A percentile compares a stretch with the other conserved stretches of the same genome.
Evolutionary conservation across 2,329 filamentous ascomycete genomes (phyloP).

Genomic region (Fonsecaea pugnacius): DNA sequence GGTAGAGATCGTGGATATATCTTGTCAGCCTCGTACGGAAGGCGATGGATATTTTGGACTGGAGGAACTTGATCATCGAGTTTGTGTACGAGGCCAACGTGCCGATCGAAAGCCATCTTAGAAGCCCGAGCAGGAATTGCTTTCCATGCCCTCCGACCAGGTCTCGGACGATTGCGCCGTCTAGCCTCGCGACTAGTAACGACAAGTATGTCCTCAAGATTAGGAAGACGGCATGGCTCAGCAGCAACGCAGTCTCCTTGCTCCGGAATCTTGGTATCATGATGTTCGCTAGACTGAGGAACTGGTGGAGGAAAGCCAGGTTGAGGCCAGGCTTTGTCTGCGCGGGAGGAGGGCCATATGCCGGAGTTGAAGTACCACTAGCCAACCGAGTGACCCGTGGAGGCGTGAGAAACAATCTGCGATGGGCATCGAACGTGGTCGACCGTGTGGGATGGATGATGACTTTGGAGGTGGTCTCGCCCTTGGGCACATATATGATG

Average conservation of each 20-base stretch:
- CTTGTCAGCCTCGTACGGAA: slow-evolving; percentile 92
- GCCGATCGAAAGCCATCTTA: slow-evolving; percentile 94
- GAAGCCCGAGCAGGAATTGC: slow-evolving; percentile 82
- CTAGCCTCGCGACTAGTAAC: slow-evolving; percentile 85
- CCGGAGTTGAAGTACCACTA: slow-evolving; percentile 63
- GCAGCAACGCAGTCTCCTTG: slow-evolving; percentile 87
- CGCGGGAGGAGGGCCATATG: slow-evolving; percentile 71
- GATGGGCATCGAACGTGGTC: slow-evolving; percentile 94
- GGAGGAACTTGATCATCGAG: slow-evolving; percentile 97
- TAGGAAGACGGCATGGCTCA: slow-evolving; percentile 87
- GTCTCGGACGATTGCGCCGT: slow-evolving; percentile 95
- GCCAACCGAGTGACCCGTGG: slow-evolving; percentile 78
- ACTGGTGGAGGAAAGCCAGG: slow-evolving; percentile 94
- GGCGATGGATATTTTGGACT: slow-evolving; percentile 96
- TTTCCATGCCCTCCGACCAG: slow-evolving; percentile 93
- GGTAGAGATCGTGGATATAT: slow-evolving; percentile 96
- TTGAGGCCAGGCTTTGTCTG: slow-evolving; percentile 95
- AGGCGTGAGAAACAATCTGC: slow-evolving; percentile 88
- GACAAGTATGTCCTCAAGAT: slow-evolving; percentile 93
- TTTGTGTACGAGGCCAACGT: slow-evolving; percentile 96
- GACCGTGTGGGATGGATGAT: slow-evolving; percentile 87
- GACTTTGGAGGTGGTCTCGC: slow-evolving; percentile 84
- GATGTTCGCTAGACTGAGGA: slow-evolving; percentile 92
- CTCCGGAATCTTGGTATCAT: slow-evolving; percentile 96
- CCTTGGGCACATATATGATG: slow-evolving; percentile 94